Conservation (phyloP, 768 basidiomycete genomes). For the Mycena latifolia region DNA sequence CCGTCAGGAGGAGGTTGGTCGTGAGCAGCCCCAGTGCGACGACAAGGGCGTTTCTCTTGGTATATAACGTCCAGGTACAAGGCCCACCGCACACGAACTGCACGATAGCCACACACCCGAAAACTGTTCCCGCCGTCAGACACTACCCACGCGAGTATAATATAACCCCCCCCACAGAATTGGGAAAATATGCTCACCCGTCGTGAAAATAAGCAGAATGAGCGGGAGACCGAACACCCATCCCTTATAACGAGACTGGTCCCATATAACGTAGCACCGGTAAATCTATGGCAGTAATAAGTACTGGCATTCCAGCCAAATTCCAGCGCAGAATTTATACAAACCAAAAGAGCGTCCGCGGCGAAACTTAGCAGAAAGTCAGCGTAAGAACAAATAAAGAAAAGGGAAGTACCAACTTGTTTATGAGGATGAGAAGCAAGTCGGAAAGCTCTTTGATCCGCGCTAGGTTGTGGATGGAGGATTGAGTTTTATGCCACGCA, state of each 20-base stretch:
- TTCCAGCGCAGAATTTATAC: neutral
- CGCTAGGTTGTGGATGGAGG: neutral
- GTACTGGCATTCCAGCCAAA: no score
- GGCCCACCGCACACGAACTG: no score
- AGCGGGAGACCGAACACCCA: neutral
- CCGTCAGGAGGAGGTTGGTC: slow-evolving; percentile 2
- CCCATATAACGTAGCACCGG: slow-evolving; percentile 16
- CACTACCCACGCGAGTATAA: neutral
- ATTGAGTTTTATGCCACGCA: neutral
- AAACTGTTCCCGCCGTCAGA: neutral
- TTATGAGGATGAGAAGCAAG: neutral
- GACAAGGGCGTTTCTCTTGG: no score
- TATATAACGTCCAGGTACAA: no score
- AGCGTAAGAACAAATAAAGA: neutral
- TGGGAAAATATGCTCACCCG: neutral
- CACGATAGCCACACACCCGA: slow-evolving; percentile 2
- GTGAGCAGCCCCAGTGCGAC: neutral
- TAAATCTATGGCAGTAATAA: neutral
- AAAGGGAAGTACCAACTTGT: neutral
- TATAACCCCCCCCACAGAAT: no score
- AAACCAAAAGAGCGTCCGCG: neutral
- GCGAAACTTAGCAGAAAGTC: neutral
- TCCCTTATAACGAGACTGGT: neutral
- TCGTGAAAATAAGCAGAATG: neutral
- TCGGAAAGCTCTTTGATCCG: neutral